A percentile compares a stretch with the other conserved stretches of the same genome.
Conservation (phyloP, 2,329 filamentous ascomycete genomes). For the Ophiostoma sp. region DNA sequence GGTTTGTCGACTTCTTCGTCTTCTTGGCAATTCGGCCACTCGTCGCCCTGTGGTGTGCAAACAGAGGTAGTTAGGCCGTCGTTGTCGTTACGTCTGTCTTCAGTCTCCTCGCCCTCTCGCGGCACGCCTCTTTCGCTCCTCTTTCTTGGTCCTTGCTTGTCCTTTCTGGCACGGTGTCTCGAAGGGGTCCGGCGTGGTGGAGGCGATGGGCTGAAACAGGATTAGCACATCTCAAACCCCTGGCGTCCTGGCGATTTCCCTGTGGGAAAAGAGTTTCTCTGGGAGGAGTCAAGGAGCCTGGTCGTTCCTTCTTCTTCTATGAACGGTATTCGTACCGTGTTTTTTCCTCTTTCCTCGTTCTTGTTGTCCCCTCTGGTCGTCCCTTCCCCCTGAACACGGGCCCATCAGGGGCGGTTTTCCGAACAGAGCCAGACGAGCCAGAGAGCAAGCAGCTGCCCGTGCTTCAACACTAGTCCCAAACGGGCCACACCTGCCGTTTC, state of each 20-base stretch:
- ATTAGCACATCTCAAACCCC: conserved; percentile 30
- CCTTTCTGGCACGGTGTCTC: conserved; percentile 17
- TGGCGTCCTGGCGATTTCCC: conserved; percentile 20
- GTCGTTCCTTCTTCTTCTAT: not conserved
- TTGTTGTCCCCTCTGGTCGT: not conserved
- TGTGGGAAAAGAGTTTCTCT: not conserved
- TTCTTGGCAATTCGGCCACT: not conserved
- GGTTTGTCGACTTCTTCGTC: not conserved
- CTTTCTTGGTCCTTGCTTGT: not conserved
- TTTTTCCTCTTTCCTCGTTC: not conserved
- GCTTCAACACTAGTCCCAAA: conserved; percentile 16
- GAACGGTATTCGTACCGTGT: not conserved
- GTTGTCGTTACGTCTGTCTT: not conserved
- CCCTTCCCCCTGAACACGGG: conserved; percentile 14
- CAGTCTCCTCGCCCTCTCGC: not conserved
- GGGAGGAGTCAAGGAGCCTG: too few species aligned
- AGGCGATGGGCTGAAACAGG: conserved; percentile 30
- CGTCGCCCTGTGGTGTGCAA: not conserved
- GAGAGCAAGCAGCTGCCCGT: conserved; percentile 16
- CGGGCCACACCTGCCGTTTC: conserved; percentile 16
- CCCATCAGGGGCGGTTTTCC: conserved; percentile 16
- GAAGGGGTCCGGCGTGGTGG: conserved; percentile 15
- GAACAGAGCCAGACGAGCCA: too few species aligned
- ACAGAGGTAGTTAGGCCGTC: not conserved
- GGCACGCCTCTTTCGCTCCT: conserved; percentile 1